Percentiles rank a stretch among this genome's conserved stretches.
These are phyloP conservation scores for Mucor ambiguus DNA, from an alignment of 371 early-diverging fungal species.

Conservation along the genomic window DNA sequence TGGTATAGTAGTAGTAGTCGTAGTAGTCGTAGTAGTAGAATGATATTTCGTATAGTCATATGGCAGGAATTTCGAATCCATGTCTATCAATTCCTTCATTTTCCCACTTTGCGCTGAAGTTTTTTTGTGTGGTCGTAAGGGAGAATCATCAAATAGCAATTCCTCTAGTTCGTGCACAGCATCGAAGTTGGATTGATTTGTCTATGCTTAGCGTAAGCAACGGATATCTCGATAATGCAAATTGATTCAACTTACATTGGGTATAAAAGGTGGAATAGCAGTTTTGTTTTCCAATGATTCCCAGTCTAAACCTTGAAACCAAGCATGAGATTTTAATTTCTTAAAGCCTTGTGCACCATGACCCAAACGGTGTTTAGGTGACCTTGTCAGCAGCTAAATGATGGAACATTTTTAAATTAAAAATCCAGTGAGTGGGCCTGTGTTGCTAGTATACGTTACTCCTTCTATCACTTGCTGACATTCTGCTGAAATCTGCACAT, in stretches of 20 bases:
- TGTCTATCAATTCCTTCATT: conserved; percentile 33
- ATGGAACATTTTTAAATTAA: not conserved
- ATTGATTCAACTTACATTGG: conserved; percentile 41
- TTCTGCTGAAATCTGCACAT: conserved; percentile 47
- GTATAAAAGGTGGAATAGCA: conserved; percentile 65
- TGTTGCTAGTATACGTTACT: conserved; percentile 1
- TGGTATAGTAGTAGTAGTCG: not conserved
- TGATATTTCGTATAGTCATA: conserved; percentile 61
- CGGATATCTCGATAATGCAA: not conserved
- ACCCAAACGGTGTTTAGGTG: conserved; percentile 59
- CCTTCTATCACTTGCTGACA: conserved; percentile 55
- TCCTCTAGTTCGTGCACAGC: conserved; percentile 95
- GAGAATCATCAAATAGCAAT: conserved; percentile 87
- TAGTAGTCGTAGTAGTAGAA: not conserved
- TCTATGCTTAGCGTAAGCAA: conserved; percentile 30
- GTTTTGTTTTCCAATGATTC: conserved; percentile 52
- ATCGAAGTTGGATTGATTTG: conserved; percentile 84
- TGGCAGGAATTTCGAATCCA: conserved; percentile 62
- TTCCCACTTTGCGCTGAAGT: conserved; percentile 8
- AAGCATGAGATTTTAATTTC: conserved; percentile 62
- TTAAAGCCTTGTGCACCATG: conserved; percentile 56
- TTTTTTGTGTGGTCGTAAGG: conserved; percentile 56
- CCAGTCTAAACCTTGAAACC: conserved; percentile 67
- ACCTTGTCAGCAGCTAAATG: conserved; percentile 55
- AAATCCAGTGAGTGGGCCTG: not conserved